phyloP scores from a whole-genome alignment of 2,329 filamentous ascomycete species.

The Teratosphaeria destructans region DNA sequence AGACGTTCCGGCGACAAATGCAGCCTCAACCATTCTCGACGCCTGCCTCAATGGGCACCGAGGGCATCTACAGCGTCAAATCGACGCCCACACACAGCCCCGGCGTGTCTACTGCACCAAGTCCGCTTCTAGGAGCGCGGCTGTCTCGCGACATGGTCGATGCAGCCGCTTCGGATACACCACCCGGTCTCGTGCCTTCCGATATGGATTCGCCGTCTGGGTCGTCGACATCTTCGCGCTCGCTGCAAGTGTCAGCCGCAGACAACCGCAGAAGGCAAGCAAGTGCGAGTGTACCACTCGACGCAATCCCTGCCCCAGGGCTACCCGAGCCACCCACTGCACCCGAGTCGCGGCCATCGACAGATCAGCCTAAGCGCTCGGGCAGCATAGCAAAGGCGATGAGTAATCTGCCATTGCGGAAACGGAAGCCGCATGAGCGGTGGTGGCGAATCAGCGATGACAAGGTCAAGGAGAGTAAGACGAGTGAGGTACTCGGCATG shows the following conservation, averaged over 20 bases:
- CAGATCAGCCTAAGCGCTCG: slow-evolving; percentile 3
- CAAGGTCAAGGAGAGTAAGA: slow-evolving; percentile 90
- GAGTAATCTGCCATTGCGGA: slow-evolving; percentile 33
- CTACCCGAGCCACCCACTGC: slow-evolving; percentile 17
- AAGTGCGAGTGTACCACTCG: slow-evolving; percentile 14
- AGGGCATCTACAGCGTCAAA: slow-evolving; percentile 60
- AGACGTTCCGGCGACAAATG: slow-evolving; percentile 84
- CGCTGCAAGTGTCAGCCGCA: slow-evolving; percentile 4
- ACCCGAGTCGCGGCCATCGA: slow-evolving; percentile 5
- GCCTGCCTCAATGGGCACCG: slow-evolving; percentile 64
- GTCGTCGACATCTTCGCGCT: slow-evolving; percentile 14
- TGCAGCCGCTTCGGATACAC: background rate
- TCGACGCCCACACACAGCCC: slow-evolving; percentile 31
- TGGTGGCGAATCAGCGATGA: slow-evolving; percentile 99
- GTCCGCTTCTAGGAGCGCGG: slow-evolving; percentile 24
- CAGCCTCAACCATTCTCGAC: slow-evolving; percentile 72
- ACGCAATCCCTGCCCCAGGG: slow-evolving; percentile 18
- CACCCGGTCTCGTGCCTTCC: background rate
- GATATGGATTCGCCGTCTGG: slow-evolving; percentile 9
- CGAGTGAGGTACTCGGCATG: slow-evolving; percentile 81
- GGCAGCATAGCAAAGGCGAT: slow-evolving; percentile 15
- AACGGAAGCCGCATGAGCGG: slow-evolving; percentile 53
- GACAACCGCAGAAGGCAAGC: slow-evolving; percentile 5
- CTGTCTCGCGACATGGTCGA: background rate
- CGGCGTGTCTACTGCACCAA: slow-evolving; percentile 31